These are phyloP conservation scores for Calocera viscosa DNA, from an alignment of 768 basidiomycete genomes.

Conservation along the genomic window DNA sequence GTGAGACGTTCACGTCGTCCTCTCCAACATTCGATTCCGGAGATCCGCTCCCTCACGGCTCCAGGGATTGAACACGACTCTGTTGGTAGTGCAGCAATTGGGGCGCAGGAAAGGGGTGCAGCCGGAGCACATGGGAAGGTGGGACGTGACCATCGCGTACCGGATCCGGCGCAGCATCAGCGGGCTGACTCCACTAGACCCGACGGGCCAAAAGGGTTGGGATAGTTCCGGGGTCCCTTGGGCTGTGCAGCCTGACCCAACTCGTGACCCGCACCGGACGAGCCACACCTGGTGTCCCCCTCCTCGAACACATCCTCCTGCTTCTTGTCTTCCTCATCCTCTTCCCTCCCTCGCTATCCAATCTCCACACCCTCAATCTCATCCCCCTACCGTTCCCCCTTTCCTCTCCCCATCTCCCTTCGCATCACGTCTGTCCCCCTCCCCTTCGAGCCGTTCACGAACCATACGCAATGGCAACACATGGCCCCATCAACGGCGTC, in stretches of 20 bases:
- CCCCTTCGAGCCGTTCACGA: not conserved
- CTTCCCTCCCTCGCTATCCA: not conserved
- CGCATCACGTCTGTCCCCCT: not conserved
- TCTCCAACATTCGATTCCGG: not conserved
- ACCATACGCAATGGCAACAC: conserved; percentile 14
- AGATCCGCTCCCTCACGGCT: not conserved
- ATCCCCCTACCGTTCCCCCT: not conserved
- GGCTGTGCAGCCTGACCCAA: conserved; percentile 6
- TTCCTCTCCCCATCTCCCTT: not conserved
- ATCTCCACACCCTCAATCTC: conserved; percentile 1
- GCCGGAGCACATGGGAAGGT: not conserved
- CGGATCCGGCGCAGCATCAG: not conserved
- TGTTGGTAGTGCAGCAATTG: not conserved
- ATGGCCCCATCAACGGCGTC: conserved; percentile 73
- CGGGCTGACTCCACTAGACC: conserved; percentile 7
- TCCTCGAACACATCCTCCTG: conserved; percentile 5
- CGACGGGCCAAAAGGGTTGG: not conserved
- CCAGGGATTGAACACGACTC: not conserved
- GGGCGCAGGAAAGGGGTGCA: not conserved
- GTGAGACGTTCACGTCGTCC: not conserved
- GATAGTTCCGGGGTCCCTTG: not conserved
- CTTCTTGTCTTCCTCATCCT: conserved; percentile 6
- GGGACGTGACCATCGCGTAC: not conserved
- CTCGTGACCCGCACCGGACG: conserved; percentile 7
- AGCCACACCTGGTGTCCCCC: conserved; percentile 7